Evolutionary conservation across 106 monocot species (phyloP), one percentile per base, ranked within the genome.

Genomic region (Apostasia ramifera): DNA sequence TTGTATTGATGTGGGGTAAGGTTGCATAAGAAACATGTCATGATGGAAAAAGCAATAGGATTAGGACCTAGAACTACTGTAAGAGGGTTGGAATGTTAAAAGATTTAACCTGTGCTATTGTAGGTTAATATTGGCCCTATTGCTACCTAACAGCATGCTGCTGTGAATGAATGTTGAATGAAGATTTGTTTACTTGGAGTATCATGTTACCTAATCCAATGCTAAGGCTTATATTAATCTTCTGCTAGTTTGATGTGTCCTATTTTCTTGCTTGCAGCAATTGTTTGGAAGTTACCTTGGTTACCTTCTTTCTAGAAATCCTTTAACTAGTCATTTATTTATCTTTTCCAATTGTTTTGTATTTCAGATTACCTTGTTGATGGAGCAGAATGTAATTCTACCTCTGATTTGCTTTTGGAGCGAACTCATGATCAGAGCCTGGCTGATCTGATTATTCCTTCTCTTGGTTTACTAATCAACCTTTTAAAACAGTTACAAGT

Each of bases 311-410:
- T 26, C 26, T 26, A 26, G 26, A 26, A 26, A 26, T 26, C 26
- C 26, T 26, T 26, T 26, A 26, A 26, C 26, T 26, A 51, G 40
- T 41, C 5, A n/a, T 56, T 73, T 58, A 5, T 14, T 43, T 13
- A 55, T 57, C 7, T 5, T 43, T 44, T 47, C 46, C 14, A 3
- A 58, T 70, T 47, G 66, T 49, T 72, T 59, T 59, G 59, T 71
- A 15, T 26, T 84, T 79, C 80, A 98, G 97, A 92, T 90, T 87
- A 87, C 73, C 89, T 98, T 50, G 89, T 98, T 74, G 97, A 98
- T 77, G 92, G 97, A 67, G 77, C 84, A 64, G 97, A 98, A 74
- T 85, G 79, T 49, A 92, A 83, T 66, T 81, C 92, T 78, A 90
- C 97, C 1, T 74, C 97, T 44, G 92, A 98, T 72, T 77, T 98